Conservation (phyloP, 176 grass and related monocot genomes). For the Tuctoria greenei region DNA sequence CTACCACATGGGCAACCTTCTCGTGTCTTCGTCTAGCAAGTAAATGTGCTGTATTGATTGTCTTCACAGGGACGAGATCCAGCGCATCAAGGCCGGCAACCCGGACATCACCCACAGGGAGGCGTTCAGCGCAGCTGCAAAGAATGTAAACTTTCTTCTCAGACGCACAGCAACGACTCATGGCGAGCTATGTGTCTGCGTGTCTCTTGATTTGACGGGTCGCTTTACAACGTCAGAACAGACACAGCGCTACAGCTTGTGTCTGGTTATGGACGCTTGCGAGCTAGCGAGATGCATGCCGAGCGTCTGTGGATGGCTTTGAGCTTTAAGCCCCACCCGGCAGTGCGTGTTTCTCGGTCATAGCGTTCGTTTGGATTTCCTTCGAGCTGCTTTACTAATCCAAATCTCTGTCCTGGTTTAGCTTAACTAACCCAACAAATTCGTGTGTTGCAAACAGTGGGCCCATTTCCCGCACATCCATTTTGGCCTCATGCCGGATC, state of each 20-base stretch:
- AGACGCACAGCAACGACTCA: neutral
- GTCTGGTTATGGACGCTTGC: conserved; percentile 30
- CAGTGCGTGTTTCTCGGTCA: conserved; percentile 22
- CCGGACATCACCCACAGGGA: conserved; percentile 97
- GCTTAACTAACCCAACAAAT: conserved; percentile 20
- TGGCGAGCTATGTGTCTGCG: conserved; percentile 31
- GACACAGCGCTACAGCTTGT: conserved; percentile 38
- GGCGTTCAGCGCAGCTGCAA: conserved; percentile 98
- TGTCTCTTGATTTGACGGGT: conserved; percentile 54
- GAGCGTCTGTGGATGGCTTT: conserved; percentile 17
- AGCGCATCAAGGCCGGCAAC: conserved; percentile 97
- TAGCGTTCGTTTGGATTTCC: conserved; percentile 22
- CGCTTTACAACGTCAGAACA: conserved; percentile 52
- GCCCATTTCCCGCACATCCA: conserved; percentile 99
- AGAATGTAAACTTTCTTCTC: conserved; percentile 72
- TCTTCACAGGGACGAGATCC: conserved; percentile 88
- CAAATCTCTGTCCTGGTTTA: conserved; percentile 25
- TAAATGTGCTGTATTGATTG: neutral
- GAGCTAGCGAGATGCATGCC: conserved; percentile 41
- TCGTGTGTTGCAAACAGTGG: conserved; percentile 56
- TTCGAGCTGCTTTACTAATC: conserved; percentile 24
- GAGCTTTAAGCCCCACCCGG: conserved; percentile 36
- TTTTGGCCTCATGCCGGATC: conserved; percentile 97
- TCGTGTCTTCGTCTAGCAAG: conserved; percentile 1
- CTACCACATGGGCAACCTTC: neutral